Percentiles rank a stretch among this genome's conserved stretches.
phyloP scores from a whole-genome alignment of 106 monocot species.

The Narthecium ossifragum region DNA sequence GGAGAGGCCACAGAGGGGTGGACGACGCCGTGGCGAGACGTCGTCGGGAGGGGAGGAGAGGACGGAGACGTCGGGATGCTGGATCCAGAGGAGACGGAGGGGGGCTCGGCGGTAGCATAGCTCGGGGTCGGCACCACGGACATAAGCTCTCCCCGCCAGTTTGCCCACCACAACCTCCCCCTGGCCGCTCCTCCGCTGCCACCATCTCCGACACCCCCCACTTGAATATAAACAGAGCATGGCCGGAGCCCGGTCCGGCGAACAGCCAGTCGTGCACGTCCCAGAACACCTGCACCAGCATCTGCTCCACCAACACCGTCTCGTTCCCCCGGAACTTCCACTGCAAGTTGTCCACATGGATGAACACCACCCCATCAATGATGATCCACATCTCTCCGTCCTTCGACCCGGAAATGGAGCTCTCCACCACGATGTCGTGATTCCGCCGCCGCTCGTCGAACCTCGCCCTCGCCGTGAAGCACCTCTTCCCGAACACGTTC shows the following conservation, averaged over 20 bases:
- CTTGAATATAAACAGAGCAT: conserved; percentile 73
- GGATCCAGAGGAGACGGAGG: too few relatives aligned
- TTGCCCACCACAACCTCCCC: too few relatives aligned
- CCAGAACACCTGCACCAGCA: conserved; percentile 65
- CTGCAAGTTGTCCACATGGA: conserved; percentile 62
- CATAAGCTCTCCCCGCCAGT: too few relatives aligned
- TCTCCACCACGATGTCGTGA: conserved; percentile 57
- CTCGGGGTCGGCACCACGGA: too few relatives aligned
- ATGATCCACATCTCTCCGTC: conserved; percentile 47
- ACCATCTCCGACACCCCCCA: conserved; percentile 17
- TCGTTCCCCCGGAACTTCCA: conserved; percentile 89
- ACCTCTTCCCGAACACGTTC: conserved; percentile 66
- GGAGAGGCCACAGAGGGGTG: too few relatives aligned
- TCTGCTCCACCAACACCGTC: conserved; percentile 19
- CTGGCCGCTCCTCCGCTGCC: too few relatives aligned
- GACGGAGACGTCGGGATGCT: too few relatives aligned
- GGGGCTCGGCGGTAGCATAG: too few relatives aligned
- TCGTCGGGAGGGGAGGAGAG: too few relatives aligned
- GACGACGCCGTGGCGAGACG: too few relatives aligned
- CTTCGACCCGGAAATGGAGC: conserved; percentile 3
- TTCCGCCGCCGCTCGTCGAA: conserved; percentile 36
- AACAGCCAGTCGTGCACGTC: conserved; percentile 82
- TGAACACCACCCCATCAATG: conserved; percentile 34
- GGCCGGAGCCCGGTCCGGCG: conserved; percentile 36
- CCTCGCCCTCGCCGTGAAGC: conserved; percentile 38